Conservation (phyloP, 768 basidiomycete genomes). For the Tulasnella sp. region DNA sequence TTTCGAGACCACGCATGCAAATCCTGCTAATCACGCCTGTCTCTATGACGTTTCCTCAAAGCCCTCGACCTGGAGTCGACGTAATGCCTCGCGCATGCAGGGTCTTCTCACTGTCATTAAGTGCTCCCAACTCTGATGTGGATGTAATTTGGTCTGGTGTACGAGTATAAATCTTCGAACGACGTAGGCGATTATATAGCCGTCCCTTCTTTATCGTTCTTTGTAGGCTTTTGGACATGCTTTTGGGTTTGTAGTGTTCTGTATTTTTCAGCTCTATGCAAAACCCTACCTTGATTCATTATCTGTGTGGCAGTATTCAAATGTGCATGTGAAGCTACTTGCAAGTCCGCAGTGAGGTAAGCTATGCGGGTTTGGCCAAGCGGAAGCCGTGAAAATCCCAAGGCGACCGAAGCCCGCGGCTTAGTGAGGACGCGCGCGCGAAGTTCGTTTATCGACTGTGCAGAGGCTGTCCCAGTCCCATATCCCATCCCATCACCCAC, state of each 20-base stretch:
- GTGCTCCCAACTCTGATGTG: background rate
- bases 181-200: background rate
- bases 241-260: background rate
- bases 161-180: background rate
- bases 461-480: conserved; percentile 15
- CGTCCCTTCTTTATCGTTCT: background rate
- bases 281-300: background rate
- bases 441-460: conserved; percentile 16
- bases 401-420: conserved; percentile 1
- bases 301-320: background rate
- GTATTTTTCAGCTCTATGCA: background rate
- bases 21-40: background rate
- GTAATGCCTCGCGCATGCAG: background rate
- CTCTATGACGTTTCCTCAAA: background rate
- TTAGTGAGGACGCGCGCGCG: background rate
- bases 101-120: background rate
- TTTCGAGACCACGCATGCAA: background rate
- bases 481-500: background rate
- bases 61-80: background rate
- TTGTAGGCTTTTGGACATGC: background rate
- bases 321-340: background rate
- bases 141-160: conserved; percentile 8
- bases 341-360: background rate
- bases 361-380: background rate
- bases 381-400: background rate